Base-by-base conservation (phyloP, 2,329 filamentous ascomycete genomes). In the Colletotrichum agaves region DNA sequence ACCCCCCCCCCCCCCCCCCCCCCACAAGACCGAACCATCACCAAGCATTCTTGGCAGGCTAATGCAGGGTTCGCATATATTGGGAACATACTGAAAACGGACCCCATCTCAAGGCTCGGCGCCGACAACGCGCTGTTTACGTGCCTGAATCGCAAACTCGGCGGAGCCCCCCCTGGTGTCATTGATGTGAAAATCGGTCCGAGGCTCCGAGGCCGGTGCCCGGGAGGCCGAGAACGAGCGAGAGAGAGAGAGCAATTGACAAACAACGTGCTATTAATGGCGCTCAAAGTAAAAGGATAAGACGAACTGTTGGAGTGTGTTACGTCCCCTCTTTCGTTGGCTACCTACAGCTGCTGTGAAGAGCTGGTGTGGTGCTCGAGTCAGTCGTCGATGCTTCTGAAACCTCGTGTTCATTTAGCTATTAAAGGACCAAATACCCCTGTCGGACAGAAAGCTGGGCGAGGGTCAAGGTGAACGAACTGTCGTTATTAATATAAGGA, bases 381-480 rank as follows among this genome's bases (percentile, higher is more conserved):
- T 59, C 56, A 59, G 43, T 33, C 21, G 23, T n/a, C 35, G 17
- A 21, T 49, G 56, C 17, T 49, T 17, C 33, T 59, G 56, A 49
- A 59, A 59, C 56, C 33, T 59, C 56, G 43, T 47, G 41, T 59
- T 47, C 21, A 59, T 37, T 21, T 49, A 23, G 12, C 31, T 11
- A 21, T 46, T 59, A 15, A 21, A 59, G 37, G 56, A 47, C 56
- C 31, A 13, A 37, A 37, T 0, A 21, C 43, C 56, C 43, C 56
- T 59, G 43, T 59, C 31, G 49, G 19, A 37, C 31, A 37, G 43
- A 49, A 37, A 59, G 11, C 43, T 59, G 7, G 33, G 19, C 31
- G 43, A 13, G 41, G 56, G 27, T 37, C 17, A 37, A 35, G 27
- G 41, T 31, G 43, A 37, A 59, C 37, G 12, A 17, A 37, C 17